These are phyloP conservation scores for Vanrija sp. DNA, from an alignment of 1,284 basidiomycete species.

Conservation along the genomic window DNA sequence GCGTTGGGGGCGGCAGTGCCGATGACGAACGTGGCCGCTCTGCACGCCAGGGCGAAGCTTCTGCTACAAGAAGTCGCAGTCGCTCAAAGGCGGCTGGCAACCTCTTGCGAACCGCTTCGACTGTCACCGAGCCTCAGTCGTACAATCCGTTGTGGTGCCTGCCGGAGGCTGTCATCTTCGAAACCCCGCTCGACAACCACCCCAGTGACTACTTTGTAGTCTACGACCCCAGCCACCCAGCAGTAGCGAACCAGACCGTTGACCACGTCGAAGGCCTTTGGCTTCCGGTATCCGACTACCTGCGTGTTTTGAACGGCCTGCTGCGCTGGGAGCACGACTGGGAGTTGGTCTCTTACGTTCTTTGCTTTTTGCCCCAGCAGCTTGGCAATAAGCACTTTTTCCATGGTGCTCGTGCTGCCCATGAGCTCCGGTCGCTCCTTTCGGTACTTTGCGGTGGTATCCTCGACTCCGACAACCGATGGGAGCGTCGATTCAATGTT, in stretches of 20 bases:
- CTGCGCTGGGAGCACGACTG: slow-evolving; percentile 77
- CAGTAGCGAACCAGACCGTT: slow-evolving; percentile 52
- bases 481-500: slow-evolving; percentile 48
- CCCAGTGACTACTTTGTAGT: slow-evolving; percentile 70
- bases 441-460: slow-evolving; percentile 60
- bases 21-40: slow-evolving; percentile 37
- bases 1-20: background rate
- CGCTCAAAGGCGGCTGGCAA: slow-evolving; percentile 56
- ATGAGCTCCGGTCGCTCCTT: slow-evolving; percentile 64
- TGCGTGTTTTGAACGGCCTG: slow-evolving; percentile 64
- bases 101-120: slow-evolving; percentile 25
- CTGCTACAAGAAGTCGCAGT: slow-evolving; percentile 58
- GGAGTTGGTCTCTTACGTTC: slow-evolving; percentile 89
- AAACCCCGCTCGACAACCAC: slow-evolving; percentile 60
- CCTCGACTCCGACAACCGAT: slow-evolving; percentile 24
- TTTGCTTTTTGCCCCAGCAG: slow-evolving; percentile 88
- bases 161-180: slow-evolving; percentile 71
- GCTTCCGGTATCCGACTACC: slow-evolving; percentile 76
- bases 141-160: slow-evolving; percentile 68
- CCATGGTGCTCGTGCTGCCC: slow-evolving; percentile 77
- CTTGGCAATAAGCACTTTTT: slow-evolving; percentile 95
- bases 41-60: slow-evolving; percentile 6
- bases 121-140: slow-evolving; percentile 28
- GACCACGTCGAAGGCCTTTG: slow-evolving; percentile 54
- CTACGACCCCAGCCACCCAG: slow-evolving; percentile 59